These are phyloP conservation scores for Camelina hispida DNA, from an alignment of 345 rosid genomes.

Conservation along the genomic window DNA sequence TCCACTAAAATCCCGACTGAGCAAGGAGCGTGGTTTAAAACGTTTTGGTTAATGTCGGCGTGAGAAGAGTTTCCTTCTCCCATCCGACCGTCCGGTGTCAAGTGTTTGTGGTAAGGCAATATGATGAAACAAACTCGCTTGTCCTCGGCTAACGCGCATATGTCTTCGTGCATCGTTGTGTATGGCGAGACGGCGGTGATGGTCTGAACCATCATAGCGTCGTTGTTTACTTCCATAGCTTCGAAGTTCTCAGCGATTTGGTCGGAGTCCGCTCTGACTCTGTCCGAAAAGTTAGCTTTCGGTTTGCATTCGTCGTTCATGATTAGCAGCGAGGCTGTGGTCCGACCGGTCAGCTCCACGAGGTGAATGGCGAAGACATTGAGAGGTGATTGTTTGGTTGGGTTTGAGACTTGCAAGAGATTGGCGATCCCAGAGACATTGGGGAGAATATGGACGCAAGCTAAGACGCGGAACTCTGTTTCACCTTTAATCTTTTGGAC, in stretches of 20 bases:
- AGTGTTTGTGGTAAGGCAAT: constrained; percentile 61
- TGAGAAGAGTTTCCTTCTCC: constrained; percentile 53
- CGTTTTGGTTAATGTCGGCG: constrained; percentile 54
- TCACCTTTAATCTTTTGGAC: constrained; percentile 51
- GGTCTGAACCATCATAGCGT: constrained; percentile 42
- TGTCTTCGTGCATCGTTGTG: constrained; percentile 67
- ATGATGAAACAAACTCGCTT: constrained; percentile 56
- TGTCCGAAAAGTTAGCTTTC: constrained; percentile 43
- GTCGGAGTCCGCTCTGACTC: constrained; percentile 49
- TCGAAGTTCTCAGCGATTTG: constrained; percentile 52
- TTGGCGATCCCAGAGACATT: constrained; percentile 54
- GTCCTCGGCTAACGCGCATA: constrained; percentile 66
- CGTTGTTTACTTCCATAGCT: constrained; percentile 42
- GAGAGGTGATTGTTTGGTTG: constrained; percentile 62
- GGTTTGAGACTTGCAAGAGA: constrained; percentile 58
- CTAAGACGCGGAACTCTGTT: constrained; percentile 55
- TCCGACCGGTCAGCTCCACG: constrained; percentile 63
- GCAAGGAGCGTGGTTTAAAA: constrained; percentile 62
- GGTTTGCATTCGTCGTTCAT: constrained; percentile 50
- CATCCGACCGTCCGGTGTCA: constrained; percentile 44
- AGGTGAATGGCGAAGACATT: constrained; percentile 58
- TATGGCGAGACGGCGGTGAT: constrained; percentile 65
- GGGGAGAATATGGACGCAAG: constrained; percentile 53
- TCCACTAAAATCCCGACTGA: constrained; percentile 71
- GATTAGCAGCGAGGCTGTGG: constrained; percentile 66